Evolutionary conservation across 768 basidiomycete genomes (phyloP).

Genomic region (Myochromella boudieri): DNA sequence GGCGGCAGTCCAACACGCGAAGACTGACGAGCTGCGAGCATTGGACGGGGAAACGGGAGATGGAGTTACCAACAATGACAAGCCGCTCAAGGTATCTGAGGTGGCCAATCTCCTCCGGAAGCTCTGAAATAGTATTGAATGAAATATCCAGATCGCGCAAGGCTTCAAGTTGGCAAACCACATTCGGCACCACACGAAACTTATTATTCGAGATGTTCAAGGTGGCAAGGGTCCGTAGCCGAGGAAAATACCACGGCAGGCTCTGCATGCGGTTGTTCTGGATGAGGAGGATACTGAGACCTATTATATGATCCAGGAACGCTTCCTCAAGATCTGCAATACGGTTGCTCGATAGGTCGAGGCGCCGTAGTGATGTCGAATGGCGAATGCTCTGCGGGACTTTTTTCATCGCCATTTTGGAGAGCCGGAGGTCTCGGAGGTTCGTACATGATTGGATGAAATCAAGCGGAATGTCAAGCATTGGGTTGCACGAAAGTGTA

Average conservation of each 20-base stretch:
- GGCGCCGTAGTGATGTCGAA: conserved; percentile 66
- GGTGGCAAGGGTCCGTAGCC: conserved; percentile 65
- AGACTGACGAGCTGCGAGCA: conserved; percentile 59
- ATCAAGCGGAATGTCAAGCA: conserved; percentile 94
- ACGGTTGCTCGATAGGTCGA: conserved; percentile 91
- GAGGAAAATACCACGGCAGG: conserved; percentile 83
- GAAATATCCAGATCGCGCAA: conserved; percentile 90
- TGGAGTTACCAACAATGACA: conserved; percentile 82
- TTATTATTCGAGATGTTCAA: conserved; percentile 98
- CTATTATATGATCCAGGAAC: conserved; percentile 72
- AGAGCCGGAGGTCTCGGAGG: conserved; percentile 82
- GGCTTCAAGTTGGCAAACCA: conserved; percentile 69
- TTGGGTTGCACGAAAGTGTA: conserved; percentile 90
- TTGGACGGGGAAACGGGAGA: conserved; percentile 68
- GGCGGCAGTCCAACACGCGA: conserved; percentile 74
- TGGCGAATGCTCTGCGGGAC: conserved; percentile 84
- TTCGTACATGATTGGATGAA: conserved; percentile 88
- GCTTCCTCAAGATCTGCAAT: conserved; percentile 89
- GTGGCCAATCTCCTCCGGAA: conserved; percentile 79
- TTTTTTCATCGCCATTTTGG: conserved; percentile 92
- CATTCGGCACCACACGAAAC: conserved; percentile 71
- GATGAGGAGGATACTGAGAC: conserved; percentile 65
- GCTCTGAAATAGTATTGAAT: conserved; percentile 83
- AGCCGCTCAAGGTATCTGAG: conserved; percentile 70
- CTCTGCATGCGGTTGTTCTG: conserved; percentile 92